Evolutionary conservation across 495 filamentous ascomycete genomes (phyloP).

Genomic region (Penicillium herquei): DNA sequence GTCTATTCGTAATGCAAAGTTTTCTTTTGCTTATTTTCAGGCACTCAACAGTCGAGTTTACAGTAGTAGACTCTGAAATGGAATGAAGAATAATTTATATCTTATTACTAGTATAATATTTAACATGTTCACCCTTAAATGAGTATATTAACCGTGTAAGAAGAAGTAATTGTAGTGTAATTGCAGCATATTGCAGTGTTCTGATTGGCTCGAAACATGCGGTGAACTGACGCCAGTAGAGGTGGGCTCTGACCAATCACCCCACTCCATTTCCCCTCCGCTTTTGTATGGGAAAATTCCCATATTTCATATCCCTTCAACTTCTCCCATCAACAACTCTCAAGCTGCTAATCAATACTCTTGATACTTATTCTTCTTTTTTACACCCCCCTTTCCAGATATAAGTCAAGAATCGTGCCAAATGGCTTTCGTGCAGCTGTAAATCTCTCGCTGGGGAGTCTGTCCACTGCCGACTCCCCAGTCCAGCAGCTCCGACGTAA

Average conservation of each 20-base stretch:
- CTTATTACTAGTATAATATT: not conserved
- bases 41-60: too few relatives aligned
- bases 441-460: slow-evolving; percentile 78
- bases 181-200: not conserved
- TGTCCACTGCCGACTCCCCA: slow-evolving; percentile 67
- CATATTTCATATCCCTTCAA: slow-evolving; percentile 21
- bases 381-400: slow-evolving; percentile 50
- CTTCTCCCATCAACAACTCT: slow-evolving; percentile 33
- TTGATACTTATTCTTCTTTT: slow-evolving; percentile 13
- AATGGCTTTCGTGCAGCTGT: slow-evolving; percentile 92
- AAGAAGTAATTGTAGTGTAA: not conserved
- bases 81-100: not conserved
- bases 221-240: slow-evolving; percentile 39
- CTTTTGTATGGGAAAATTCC: slow-evolving; percentile 32
- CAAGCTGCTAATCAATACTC: slow-evolving; percentile 25
- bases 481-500: slow-evolving; percentile 68
- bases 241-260: slow-evolving; percentile 31
- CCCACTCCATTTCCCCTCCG: slow-evolving; percentile 12
- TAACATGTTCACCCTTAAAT: not conserved
- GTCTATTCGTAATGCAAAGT: slow-evolving; percentile 3
- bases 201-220: slow-evolving; percentile 30
- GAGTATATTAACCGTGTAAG: too few relatives aligned
- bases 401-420: slow-evolving; percentile 75
- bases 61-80: not conserved
- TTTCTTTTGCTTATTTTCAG: not conserved